Evolutionary conservation across 805 yeast species (phyloP).

Genomic region (Zygosaccharomyces lentus): DNA sequence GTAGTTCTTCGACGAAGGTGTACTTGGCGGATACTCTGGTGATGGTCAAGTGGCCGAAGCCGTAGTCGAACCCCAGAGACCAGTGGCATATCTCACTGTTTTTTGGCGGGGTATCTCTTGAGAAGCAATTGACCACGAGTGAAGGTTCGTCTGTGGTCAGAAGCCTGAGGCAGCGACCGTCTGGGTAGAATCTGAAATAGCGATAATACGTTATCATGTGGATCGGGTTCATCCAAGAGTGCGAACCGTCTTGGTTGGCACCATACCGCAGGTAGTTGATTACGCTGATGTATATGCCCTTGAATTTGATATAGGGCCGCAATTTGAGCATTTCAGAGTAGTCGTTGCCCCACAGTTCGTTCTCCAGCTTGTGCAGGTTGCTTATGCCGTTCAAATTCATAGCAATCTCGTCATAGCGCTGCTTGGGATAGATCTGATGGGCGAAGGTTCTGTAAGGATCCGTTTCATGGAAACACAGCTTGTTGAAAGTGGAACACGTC

Average conservation of each 20-base stretch:
- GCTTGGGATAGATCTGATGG: conserved; percentile 48
- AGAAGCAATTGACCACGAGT: conserved; percentile 55
- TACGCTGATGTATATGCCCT: conserved; percentile 81
- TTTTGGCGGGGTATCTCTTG: conserved; percentile 32
- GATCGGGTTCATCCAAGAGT: conserved; percentile 69
- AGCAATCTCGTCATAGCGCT: conserved; percentile 46
- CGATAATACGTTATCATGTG: conserved; percentile 85
- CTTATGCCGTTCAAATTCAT: conserved; percentile 37
- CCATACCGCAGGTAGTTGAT: conserved; percentile 85
- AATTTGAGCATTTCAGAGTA: conserved; percentile 39
- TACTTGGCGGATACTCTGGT: conserved; percentile 60
- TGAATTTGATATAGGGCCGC: conserved; percentile 73
- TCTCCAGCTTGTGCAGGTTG: conserved; percentile 36
- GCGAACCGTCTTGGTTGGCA: conserved; percentile 59
- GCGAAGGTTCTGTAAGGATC: conserved; percentile 50
- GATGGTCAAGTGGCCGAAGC: conserved; percentile 47
- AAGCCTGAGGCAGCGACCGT: conserved; percentile 69
- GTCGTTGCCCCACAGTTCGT: conserved; percentile 40
- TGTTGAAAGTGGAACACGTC: conserved; percentile 54
- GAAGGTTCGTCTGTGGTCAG: conserved; percentile 70
- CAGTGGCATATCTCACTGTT: conserved; percentile 51
- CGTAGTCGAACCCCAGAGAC: conserved; percentile 50
- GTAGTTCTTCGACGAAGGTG: conserved; percentile 57
- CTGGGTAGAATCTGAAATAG: conserved; percentile 73
- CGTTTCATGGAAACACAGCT: conserved; percentile 51